These are phyloP conservation scores for Periconia sp. DNA, from an alignment of 2,329 filamentous ascomycete species.

Conservation along the genomic window DNA sequence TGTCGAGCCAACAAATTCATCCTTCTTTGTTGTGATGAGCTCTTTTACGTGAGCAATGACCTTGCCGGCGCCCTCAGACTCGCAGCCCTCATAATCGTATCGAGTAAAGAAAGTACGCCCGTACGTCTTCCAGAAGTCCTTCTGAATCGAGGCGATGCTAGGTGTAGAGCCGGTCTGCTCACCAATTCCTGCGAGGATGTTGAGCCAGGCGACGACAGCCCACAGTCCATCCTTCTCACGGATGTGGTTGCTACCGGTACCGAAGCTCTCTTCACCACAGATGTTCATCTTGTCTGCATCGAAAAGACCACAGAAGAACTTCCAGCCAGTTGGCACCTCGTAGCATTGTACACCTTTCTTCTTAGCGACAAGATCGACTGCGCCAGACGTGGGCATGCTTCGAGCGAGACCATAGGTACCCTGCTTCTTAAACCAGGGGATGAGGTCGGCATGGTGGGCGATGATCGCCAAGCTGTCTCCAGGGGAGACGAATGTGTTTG, in stretches of 20 bases:
- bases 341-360: slow-evolving; percentile 90
- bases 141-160: slow-evolving; percentile 94
- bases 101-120: slow-evolving; percentile 99
- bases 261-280: slow-evolving; percentile 97
- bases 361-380: slow-evolving; percentile 94
- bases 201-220: slow-evolving; percentile 97
- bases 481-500: slow-evolving; percentile 93
- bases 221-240: slow-evolving; percentile 98
- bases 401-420: slow-evolving; percentile 94
- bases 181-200: slow-evolving; percentile 95
- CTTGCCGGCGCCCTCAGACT: slow-evolving; percentile 88
- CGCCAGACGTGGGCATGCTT: slow-evolving; percentile 96
- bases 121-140: slow-evolving; percentile 95
- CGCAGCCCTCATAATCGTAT: slow-evolving; percentile 97
- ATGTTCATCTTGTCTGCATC: slow-evolving; percentile 99
- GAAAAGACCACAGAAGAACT: slow-evolving; percentile 96
- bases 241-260: slow-evolving; percentile 97
- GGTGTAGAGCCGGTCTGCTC: slow-evolving; percentile 81
- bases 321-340: slow-evolving; percentile 98
- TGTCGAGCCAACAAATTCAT: slow-evolving; percentile 82
- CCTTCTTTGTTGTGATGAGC: slow-evolving; percentile 71
- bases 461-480: slow-evolving; percentile 98
- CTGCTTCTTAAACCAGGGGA: slow-evolving; percentile 98
- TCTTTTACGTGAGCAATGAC: slow-evolving; percentile 81
- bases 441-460: slow-evolving; percentile 92